phyloP scores from a whole-genome alignment of 2,329 filamentous ascomycete species.

The Ceratocystis lukuohia region DNA sequence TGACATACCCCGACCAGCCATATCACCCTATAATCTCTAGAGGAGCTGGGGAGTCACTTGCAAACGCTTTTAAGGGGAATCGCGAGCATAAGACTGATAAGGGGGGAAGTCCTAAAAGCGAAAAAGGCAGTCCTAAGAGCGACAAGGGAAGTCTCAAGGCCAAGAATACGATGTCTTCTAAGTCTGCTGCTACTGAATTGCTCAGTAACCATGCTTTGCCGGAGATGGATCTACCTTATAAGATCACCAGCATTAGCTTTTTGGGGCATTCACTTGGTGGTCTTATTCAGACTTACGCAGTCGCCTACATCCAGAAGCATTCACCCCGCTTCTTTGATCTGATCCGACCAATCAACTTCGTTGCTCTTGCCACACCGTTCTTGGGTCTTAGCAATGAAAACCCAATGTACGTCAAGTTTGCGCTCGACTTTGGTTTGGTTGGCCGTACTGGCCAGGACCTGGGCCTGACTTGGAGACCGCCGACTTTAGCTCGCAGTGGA shows the following conservation, averaged over 20 bases:
- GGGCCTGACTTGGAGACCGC: conserved; percentile 84
- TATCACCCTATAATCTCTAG: conserved; percentile 52
- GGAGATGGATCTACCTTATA: conserved; percentile 42
- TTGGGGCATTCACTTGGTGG: conserved; percentile 85
- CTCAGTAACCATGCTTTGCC: conserved; percentile 27
- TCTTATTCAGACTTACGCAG: conserved; percentile 80
- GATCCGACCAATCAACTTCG: conserved; percentile 82
- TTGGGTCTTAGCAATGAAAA: conserved; percentile 94
- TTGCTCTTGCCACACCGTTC: conserved; percentile 75
- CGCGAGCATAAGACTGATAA: conserved; percentile 18
- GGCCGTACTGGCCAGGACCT: conserved; percentile 93
- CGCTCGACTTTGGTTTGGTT: conserved; percentile 87
- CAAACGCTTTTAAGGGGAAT: conserved; percentile 29
- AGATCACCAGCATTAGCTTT: conserved; percentile 89
- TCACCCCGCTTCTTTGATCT: conserved; percentile 78
- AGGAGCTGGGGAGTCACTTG: conserved; percentile 33
- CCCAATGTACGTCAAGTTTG: conserved; percentile 92
- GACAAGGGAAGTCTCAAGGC: background rate
- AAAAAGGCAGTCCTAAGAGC: background rate
- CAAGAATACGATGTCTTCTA: background rate
- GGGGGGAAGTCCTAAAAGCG: background rate
- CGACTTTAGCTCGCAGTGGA: conserved; percentile 69
- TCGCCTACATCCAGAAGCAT: conserved; percentile 94
- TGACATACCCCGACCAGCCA: conserved; percentile 90
- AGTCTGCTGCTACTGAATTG: background rate